Base-by-base conservation (phyloP, 805 yeast species). In the Kodamaea lidongshanica region DNA sequence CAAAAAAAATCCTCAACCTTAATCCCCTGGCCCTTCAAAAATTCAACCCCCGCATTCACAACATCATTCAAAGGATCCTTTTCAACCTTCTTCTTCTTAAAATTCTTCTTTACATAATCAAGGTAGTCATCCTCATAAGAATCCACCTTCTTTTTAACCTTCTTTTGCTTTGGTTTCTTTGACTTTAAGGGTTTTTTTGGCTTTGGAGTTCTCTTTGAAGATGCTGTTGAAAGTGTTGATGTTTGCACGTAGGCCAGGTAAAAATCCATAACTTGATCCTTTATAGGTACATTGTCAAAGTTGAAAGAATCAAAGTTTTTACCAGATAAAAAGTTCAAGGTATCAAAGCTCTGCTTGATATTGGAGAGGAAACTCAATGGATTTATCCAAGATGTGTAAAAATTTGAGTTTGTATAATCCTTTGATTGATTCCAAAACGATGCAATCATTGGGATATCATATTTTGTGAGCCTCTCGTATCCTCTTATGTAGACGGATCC, bases 401-500 rank as follows among this genome's bases (percentile, higher is more conserved):
- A 9, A 13, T n/a, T n/a, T n/a, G n/a, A n/a, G n/a, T n/a, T n/a
- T n/a, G n/a, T n/a, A n/a, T n/a, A n/a, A n/a, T n/a, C n/a, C n/a
- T n/a, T n/a, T n/a, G n/a, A n/a, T n/a, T 19, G 21, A 14, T 9
- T 9, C 31, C 31, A 9, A 29, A 18, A 12, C 13, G 14, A n/a
- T 12, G 10, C 19, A 23, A 17, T 7, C 21, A 27, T 22, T 9
- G 46, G 50, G 12, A 40, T 26, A 21, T 42, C 48, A 18, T 43
- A 41, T 9, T 43, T 27, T 20, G 54, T 31, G n/a, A 52, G 38
- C 4, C 39, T 27, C 12, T 33, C 32, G 34, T 38, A 38, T 1
- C 59, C 58, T 21, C 59, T 36, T 9, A 48, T 24, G 27, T 50
- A 52, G 1, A 52, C 27, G 12, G 42, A 22, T 12, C 43, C 33